phyloP scores from a whole-genome alignment of 495 filamentous ascomycete genomes.

The Penicillium bialowiezense region DNA sequence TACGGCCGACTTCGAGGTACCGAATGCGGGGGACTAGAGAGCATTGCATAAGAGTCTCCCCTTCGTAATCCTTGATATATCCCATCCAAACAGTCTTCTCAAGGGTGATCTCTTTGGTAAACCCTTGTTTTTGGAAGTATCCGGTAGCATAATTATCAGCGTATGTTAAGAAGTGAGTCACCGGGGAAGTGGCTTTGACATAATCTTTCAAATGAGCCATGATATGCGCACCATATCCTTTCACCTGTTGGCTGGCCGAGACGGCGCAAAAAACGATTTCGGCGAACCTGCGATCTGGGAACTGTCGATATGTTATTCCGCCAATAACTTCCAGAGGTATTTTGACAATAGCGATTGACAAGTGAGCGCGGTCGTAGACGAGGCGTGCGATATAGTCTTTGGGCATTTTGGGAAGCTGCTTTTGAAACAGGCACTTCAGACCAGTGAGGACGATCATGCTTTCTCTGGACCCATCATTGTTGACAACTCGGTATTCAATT shows the following conservation, averaged over 20 bases:
- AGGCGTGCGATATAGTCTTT: conserved; percentile 97
- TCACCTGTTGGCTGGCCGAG: conserved; percentile 96
- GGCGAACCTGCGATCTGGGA: conserved; percentile 87
- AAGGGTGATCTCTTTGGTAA: conserved; percentile 96
- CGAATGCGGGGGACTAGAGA: conserved; percentile 93
- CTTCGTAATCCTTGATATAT: conserved; percentile 99
- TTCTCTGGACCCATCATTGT: conserved; percentile 86
- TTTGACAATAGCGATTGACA: conserved; percentile 96
- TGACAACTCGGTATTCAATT: conserved; percentile 96
- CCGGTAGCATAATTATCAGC: conserved; percentile 99
- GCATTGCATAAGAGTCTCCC: conserved; percentile 99
- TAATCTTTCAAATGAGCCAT: conserved; percentile 99
- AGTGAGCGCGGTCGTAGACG: conserved; percentile 93
- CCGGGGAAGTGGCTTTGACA: conserved; percentile 91
- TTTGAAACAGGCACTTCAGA: conserved; percentile 97
- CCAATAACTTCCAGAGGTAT: conserved; percentile 91
- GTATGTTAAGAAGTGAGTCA: conserved; percentile 98
- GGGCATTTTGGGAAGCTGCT: conserved; percentile 97
- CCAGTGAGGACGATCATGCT: conserved; percentile 93
- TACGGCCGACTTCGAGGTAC: conserved; percentile 86
- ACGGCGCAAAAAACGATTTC: conserved; percentile 99
- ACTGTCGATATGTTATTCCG: conserved; percentile 96
- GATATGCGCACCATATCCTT: conserved; percentile 94
- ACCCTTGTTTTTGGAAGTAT: conserved; percentile 99
- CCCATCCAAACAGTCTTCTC: conserved; percentile 94